Conservation (phyloP, 345 rosid genomes). For the Boechera stricta region DNA sequence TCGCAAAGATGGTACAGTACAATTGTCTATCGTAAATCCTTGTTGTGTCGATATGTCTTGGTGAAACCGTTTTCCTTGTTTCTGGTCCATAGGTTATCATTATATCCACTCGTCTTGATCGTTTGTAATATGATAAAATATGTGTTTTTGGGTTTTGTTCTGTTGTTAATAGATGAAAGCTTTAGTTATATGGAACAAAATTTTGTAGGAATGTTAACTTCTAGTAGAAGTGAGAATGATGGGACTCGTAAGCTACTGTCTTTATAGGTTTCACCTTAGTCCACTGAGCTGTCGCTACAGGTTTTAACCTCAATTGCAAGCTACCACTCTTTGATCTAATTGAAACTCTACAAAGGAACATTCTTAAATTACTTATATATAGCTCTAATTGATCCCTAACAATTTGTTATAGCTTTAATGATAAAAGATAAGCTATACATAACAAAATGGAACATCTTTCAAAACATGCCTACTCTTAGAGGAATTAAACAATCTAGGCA, state of each 20-base stretch:
- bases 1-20: too few relatives aligned
- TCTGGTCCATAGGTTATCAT: too few relatives aligned
- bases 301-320: neutral
- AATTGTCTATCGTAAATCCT: too few relatives aligned
- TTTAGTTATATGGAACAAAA: neutral
- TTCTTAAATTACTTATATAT: neutral
- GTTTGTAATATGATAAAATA: too few relatives aligned
- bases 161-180: neutral
- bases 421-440: slow-evolving; percentile 17
- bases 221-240: slow-evolving; percentile 20
- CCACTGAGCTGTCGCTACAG: neutral
- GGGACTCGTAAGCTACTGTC: neutral
- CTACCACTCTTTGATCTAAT: slow-evolving; percentile 7
- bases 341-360: neutral
- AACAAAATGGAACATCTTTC: neutral
- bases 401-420: neutral
- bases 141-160: neutral
- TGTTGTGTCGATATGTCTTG: too few relatives aligned
- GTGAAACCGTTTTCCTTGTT: too few relatives aligned
- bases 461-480: slow-evolving; percentile 17
- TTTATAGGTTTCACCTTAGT: neutral
- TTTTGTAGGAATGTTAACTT: slow-evolving; percentile 10
- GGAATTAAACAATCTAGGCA: slow-evolving; percentile 5
- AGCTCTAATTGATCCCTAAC: slow-evolving; percentile 20
- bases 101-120: too few relatives aligned